Percentiles rank a stretch among this genome's conserved stretches.
phyloP scores from a whole-genome alignment of 2,329 filamentous ascomycete species.

The Chaetomiaceae sp. region DNA sequence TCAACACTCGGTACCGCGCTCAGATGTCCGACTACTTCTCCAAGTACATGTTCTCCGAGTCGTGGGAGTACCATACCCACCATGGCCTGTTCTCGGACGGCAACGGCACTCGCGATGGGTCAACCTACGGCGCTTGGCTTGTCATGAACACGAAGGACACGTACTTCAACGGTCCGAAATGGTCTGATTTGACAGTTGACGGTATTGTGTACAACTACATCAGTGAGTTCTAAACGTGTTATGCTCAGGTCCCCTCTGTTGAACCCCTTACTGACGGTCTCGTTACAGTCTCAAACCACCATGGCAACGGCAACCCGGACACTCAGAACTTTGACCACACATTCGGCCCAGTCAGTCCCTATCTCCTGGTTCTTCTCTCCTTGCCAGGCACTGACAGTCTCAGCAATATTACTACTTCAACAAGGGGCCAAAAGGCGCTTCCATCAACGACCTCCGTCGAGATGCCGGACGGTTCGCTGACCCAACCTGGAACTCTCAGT shows the following conservation, averaged over 20 bases:
- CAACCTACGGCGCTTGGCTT: background rate
- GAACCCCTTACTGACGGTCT: background rate
- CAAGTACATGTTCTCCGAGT: constrained; percentile 5
- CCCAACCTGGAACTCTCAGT: constrained; percentile 1
- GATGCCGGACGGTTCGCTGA: background rate
- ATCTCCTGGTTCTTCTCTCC: too few species aligned
- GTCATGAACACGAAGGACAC: constrained; percentile 8
- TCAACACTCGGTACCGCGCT: background rate
- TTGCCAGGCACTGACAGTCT: background rate
- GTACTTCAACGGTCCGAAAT: constrained; percentile 1
- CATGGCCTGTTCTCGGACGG: background rate
- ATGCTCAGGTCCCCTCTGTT: background rate
- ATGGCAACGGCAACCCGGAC: constrained; percentile 2
- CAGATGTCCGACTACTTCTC: constrained; percentile 6
- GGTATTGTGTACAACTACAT: constrained; percentile 7
- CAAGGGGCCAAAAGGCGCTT: background rate
- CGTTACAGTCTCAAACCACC: background rate
- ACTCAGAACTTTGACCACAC: background rate
- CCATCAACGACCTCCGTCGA: background rate
- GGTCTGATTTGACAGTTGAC: constrained; percentile 5
- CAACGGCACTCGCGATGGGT: background rate
- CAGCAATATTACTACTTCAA: constrained; percentile 7
- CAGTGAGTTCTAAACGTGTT: background rate
- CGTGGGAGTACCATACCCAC: constrained; percentile 3
- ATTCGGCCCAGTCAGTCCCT: constrained; percentile 3